A percentile compares a stretch with the other conserved stretches of the same genome.
These are phyloP conservation scores for Talaromyces sp. DNA, from an alignment of 2,329 filamentous ascomycete species.

Conservation along the genomic window DNA sequence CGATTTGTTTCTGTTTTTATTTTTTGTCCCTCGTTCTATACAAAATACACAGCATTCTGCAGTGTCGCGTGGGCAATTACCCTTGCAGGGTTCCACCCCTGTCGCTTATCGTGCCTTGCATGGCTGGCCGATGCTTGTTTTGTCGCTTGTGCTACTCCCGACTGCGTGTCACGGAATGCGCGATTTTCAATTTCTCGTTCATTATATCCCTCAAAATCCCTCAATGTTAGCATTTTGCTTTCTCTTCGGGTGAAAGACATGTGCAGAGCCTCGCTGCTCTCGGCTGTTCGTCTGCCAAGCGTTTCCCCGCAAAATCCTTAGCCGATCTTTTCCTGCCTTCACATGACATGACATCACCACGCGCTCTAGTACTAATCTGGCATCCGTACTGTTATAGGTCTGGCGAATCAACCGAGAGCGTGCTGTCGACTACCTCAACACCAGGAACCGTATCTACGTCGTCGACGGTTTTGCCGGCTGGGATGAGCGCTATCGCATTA, in stretches of 20 bases:
- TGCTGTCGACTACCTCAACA: slow-evolving; percentile 98
- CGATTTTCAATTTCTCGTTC: slow-evolving; percentile 4
- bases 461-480: slow-evolving; percentile 96
- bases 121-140: slow-evolving; percentile 23
- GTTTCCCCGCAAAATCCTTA: slow-evolving; percentile 20
- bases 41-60: no score
- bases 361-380: slow-evolving; percentile 17
- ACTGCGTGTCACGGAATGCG: slow-evolving; percentile 15
- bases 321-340: slow-evolving; percentile 12
- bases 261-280: background rate
- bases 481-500: slow-evolving; percentile 98
- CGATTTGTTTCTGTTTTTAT: slow-evolving; percentile 8
- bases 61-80: slow-evolving; percentile 22
- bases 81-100: slow-evolving; percentile 18
- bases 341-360: slow-evolving; percentile 33
- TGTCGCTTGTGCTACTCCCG: slow-evolving; percentile 12
- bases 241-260: background rate
- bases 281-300: background rate
- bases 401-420: slow-evolving; percentile 99
- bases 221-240: background rate
- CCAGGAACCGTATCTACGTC: slow-evolving; percentile 96
- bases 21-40: slow-evolving; percentile 3
- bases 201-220: background rate
- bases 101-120: slow-evolving; percentile 15
- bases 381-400: slow-evolving; percentile 58